These are phyloP conservation scores for Paracorniculantispora psalliotae DNA, from an alignment of 2,329 filamentous ascomycete species.

Conservation along the genomic window DNA sequence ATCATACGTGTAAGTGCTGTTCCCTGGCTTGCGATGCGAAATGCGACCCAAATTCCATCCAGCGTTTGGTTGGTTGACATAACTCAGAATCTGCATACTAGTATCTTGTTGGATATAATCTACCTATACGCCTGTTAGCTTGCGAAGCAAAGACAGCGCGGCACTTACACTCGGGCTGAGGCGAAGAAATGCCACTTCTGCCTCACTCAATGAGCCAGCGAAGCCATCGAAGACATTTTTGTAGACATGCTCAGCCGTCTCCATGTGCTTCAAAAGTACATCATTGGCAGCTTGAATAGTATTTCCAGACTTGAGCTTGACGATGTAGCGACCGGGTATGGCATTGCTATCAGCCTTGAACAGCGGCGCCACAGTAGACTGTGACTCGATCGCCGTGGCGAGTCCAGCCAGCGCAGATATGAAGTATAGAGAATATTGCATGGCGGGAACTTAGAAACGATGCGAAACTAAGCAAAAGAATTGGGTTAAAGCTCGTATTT, in stretches of 20 bases:
- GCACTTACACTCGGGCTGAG: neutral
- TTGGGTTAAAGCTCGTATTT: too few relatives aligned
- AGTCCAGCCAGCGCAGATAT: neutral
- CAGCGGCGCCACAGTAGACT: conserved; percentile 2
- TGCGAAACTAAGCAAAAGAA: too few relatives aligned
- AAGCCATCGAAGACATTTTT: neutral
- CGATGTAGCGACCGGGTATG: conserved; percentile 6
- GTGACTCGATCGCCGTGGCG: neutral
- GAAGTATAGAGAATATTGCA: too few relatives aligned
- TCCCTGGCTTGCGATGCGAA: neutral
- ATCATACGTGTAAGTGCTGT: conserved; percentile 7
- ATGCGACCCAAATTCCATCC: conserved; percentile 7
- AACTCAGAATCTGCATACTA: neutral
- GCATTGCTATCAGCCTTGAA: neutral
- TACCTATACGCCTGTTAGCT: neutral
- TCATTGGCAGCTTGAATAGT: neutral
- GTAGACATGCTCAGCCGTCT: neutral
- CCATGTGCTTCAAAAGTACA: neutral
- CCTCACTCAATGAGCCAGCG: neutral
- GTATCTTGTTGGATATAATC: conserved; percentile 4
- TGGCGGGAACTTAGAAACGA: too few relatives aligned
- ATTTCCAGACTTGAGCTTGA: neutral
- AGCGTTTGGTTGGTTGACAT: neutral
- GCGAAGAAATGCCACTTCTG: neutral
- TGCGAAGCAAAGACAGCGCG: neutral